A percentile compares a stretch with the other conserved stretches of the same genome.
Conservation (phyloP, 2,329 filamentous ascomycete genomes). For the Alternaria sp. region DNA sequence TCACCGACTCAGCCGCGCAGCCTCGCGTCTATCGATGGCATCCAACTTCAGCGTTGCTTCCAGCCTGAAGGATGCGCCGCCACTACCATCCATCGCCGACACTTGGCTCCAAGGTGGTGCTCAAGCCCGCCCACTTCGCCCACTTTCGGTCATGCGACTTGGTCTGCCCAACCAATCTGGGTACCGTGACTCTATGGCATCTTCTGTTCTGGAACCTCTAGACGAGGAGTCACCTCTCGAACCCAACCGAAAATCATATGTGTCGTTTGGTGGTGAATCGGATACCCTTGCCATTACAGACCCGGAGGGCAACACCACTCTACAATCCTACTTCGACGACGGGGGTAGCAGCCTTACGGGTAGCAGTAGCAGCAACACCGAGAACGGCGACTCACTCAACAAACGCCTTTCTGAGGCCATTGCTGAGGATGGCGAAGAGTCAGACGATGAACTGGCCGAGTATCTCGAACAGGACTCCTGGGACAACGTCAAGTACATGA, state of each 20-base stretch:
- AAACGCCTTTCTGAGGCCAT: constrained; percentile 84
- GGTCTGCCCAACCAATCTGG: constrained; percentile 63
- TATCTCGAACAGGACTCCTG: constrained; percentile 93
- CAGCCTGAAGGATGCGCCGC: constrained; percentile 89
- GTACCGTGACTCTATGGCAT: constrained; percentile 87
- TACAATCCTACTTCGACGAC: constrained; percentile 86
- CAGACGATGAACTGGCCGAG: constrained; percentile 85
- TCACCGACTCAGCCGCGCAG: constrained; percentile 87
- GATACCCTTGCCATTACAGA: constrained; percentile 79
- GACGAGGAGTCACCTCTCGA: constrained; percentile 89
- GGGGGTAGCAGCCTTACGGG: constrained; percentile 74
- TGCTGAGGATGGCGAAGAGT: constrained; percentile 88
- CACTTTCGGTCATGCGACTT: constrained; percentile 66
- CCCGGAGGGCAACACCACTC: constrained; percentile 70
- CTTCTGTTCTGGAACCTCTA: constrained; percentile 84
- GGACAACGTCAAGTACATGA: constrained; percentile 99
- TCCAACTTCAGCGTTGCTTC: constrained; percentile 94
- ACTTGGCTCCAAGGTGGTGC: constrained; percentile 74
- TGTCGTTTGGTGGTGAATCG: constrained; percentile 77
- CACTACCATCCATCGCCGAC: constrained; percentile 94
- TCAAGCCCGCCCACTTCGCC: constrained; percentile 58
- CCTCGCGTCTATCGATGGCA: constrained; percentile 89
- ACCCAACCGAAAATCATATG: constrained; percentile 91
- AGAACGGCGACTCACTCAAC: constrained; percentile 73
- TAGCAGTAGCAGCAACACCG: constrained; percentile 65